Conservation (phyloP, 495 filamentous ascomycete genomes). For the Xylaria grammica region DNA sequence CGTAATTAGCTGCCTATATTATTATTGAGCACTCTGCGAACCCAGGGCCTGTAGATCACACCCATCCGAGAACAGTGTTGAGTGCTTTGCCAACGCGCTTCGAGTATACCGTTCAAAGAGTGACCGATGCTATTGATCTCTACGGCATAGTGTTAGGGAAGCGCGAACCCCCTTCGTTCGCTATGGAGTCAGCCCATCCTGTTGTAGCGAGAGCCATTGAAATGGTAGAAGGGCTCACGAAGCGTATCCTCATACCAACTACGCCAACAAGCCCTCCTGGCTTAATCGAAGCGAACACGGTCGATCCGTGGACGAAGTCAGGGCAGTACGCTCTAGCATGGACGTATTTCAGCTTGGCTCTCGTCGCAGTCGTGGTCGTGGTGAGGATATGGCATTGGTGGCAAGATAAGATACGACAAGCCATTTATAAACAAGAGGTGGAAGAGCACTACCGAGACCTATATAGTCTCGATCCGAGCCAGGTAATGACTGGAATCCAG, state of each 20-base stretch:
- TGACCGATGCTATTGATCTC: slow-evolving; percentile 20
- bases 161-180: slow-evolving; percentile 1
- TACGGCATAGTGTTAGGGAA: slow-evolving; percentile 20
- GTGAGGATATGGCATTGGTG: slow-evolving; percentile 81
- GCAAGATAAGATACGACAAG: slow-evolving; percentile 86
- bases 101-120: slow-evolving; percentile 11
- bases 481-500: slow-evolving; percentile 68
- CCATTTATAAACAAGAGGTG: slow-evolving; percentile 77
- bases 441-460: slow-evolving; percentile 60
- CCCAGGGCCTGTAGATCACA: background rate
- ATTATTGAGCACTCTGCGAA: background rate
- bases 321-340: slow-evolving; percentile 88
- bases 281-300: slow-evolving; percentile 71
- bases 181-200: slow-evolving; percentile 24
- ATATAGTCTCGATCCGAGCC: slow-evolving; percentile 60
- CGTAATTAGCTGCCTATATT: background rate
- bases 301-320: slow-evolving; percentile 80
- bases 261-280: slow-evolving; percentile 71
- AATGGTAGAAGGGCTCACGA: slow-evolving; percentile 55
- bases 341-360: slow-evolving; percentile 80
- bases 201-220: slow-evolving; percentile 34
- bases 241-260: slow-evolving; percentile 76
- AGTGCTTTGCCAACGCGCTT: slow-evolving; percentile 1
- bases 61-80: background rate
- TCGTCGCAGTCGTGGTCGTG: slow-evolving; percentile 66